These are phyloP conservation scores for Lodderomyces elongisporus DNA, from an alignment of 1,139 yeast species.

Conservation along the genomic window DNA sequence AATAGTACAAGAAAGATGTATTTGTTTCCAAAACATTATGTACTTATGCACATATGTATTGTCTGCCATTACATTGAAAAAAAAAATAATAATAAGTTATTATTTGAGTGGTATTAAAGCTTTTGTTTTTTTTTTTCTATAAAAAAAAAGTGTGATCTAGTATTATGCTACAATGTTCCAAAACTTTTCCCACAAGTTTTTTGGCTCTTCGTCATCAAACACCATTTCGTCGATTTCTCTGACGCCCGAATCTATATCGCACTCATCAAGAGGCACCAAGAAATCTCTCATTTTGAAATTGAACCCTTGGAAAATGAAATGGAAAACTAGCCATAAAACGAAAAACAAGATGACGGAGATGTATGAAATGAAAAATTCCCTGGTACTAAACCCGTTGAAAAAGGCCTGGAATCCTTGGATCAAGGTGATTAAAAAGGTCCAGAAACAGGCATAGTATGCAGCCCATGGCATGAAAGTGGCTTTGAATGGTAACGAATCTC, in stretches of 20 bases:
- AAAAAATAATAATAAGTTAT: too few species aligned
- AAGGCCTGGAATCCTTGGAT: conserved; percentile 66
- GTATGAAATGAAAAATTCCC: conserved; percentile 64
- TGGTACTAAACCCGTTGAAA: conserved; percentile 37
- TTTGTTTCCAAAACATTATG: too few species aligned
- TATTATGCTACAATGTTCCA: conserved; percentile 38
- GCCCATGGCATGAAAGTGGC: conserved; percentile 62
- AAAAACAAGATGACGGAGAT: conserved; percentile 56
- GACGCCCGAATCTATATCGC: conserved; percentile 60
- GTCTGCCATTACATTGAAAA: too few species aligned
- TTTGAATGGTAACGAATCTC: conserved; percentile 65
- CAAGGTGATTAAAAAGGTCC: conserved; percentile 50
- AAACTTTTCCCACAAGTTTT: conserved; percentile 48
- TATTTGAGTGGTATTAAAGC: too few species aligned
- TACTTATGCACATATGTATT: too few species aligned
- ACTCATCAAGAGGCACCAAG: conserved; percentile 44
- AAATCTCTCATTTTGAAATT: conserved; percentile 30
- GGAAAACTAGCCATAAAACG: conserved; percentile 48
- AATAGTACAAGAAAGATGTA: too few species aligned
- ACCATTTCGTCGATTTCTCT: conserved; percentile 50
- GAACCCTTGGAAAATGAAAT: conserved; percentile 42
- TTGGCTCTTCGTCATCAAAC: conserved; percentile 24
- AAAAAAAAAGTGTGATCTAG: too few species aligned
- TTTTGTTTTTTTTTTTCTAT: too few species aligned
- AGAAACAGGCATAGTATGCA: conserved; percentile 53